Base-by-base conservation (phyloP, 2,329 filamentous ascomycete genomes). In the Microdochium nivale region DNA sequence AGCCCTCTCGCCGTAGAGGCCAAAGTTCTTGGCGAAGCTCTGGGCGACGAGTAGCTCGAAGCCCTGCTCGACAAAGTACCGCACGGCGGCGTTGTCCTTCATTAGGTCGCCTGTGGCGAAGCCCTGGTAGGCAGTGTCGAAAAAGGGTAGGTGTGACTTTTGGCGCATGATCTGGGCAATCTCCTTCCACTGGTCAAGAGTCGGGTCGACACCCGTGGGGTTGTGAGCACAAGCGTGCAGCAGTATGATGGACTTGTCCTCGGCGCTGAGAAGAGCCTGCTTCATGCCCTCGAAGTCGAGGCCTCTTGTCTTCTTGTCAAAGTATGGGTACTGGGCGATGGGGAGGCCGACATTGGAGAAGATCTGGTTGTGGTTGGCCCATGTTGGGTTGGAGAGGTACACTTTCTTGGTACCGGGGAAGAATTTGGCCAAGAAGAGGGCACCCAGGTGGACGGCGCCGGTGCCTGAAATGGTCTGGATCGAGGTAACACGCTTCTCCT, bases 281-380 rank as follows among this genome's bases (percentile, higher is more conserved):
- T 89, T 83, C 87, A 97, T 91, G 72, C 90, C 92, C 54, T 87
- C 83, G 64, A 96, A 91, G 72, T 97, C 90, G 50, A 99, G 84
- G 49, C 90, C 91, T 68, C 90, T 91, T 58, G 91, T 96, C 66
- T 87, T 68, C 67, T 89, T 83, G 69, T 84, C 86, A 75, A 96
- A 99, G 79, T 99, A 99, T 49, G 92, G 94, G 75, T 99, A 99
- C 58, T 82, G 82, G 60, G 85, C 85, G 62, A 90, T 81, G 32
- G 82, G 74, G 27, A 97, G 77, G 61, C 81, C 79, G 65, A 96
- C 90, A 67, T 97, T 97, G 71, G 78, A 81, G 76, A 99, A 96
- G 78, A 99, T 96, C 72, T 97, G 94, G 75, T 95, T 86, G 83
- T 99, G 94, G 76, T 99, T 99, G 60, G 88, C 90, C 94, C 94